Conservation (phyloP, 768 basidiomycete species). For the Naganishia onofrii region DNA sequence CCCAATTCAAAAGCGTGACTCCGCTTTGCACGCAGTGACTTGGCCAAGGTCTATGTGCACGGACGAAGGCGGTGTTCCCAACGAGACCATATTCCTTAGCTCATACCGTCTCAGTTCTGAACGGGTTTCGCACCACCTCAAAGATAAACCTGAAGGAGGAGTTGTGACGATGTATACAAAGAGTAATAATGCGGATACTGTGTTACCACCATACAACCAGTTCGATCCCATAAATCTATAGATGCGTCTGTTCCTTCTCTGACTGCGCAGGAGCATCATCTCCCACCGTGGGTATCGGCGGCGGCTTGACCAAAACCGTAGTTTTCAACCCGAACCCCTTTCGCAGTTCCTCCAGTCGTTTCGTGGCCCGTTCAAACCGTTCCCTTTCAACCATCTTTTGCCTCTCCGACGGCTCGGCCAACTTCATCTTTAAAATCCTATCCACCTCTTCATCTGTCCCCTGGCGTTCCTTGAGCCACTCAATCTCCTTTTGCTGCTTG, state of each 20-base stretch:
- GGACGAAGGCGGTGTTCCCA: no score
- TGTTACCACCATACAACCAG: background rate
- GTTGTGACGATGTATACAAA: background rate
- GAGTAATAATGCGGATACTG: slow-evolving; percentile 1
- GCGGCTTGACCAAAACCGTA: background rate
- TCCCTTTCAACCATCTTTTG: background rate
- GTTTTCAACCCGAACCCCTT: slow-evolving; percentile 17
- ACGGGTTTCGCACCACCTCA: no score
- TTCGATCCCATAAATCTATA: background rate
- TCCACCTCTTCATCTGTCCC: slow-evolving; percentile 33
- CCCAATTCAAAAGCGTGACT: no score
- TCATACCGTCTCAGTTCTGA: no score
- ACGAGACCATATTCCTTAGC: no score
- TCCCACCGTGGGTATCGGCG: background rate
- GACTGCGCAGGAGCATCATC: background rate
- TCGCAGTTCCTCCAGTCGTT: slow-evolving; percentile 8
- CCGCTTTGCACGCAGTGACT: no score
- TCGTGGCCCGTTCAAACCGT: slow-evolving; percentile 1
- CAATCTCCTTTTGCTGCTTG: slow-evolving; percentile 25
- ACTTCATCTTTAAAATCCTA: slow-evolving; percentile 29
- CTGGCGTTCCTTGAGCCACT: slow-evolving; percentile 30
- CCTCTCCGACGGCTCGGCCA: background rate
- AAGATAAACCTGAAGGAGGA: no score
- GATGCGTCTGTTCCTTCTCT: background rate
- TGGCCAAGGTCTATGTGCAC: no score